Percentiles rank a stretch among this genome's conserved stretches.
These are phyloP conservation scores for Ogataea henricii DNA, from an alignment of 805 yeast genomes.

Conservation along the genomic window DNA sequence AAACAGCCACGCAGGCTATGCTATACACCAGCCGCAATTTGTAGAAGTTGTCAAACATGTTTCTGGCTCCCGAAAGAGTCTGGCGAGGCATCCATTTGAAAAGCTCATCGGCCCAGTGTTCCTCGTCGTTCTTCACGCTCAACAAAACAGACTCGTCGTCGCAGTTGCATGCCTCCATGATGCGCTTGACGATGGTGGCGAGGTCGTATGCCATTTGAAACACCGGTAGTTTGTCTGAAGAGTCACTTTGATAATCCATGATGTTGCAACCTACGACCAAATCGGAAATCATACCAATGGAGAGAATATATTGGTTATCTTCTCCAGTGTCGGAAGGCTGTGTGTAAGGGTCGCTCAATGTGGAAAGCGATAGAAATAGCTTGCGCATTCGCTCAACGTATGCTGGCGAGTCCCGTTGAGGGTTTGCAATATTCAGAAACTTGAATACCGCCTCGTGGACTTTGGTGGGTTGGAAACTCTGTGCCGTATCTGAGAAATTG, in stretches of 20 bases:
- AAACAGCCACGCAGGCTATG: conserved; percentile 44
- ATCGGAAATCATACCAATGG: conserved; percentile 57
- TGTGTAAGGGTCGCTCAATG: conserved; percentile 62
- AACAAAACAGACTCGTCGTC: conserved; percentile 45
- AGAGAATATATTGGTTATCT: conserved; percentile 47
- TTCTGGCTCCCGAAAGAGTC: conserved; percentile 23
- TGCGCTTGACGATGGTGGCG: conserved; percentile 39
- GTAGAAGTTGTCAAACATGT: conserved; percentile 33
- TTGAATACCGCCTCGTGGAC: conserved; percentile 35
- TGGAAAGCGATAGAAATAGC: conserved; percentile 35
- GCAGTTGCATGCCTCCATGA: conserved; percentile 41
- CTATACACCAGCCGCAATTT: conserved; percentile 48
- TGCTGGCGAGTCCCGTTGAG: conserved; percentile 6
- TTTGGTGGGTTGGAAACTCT: conserved; percentile 29
- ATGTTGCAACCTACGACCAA: conserved; percentile 46
- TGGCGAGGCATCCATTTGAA: conserved; percentile 42
- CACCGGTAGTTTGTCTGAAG: conserved; percentile 36
- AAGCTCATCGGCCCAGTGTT: conserved; percentile 36
- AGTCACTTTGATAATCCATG: conserved; percentile 18
- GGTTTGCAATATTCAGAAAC: conserved; percentile 27
- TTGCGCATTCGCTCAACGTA: conserved; percentile 19
- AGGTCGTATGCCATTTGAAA: conserved; percentile 37
- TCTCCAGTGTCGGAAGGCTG: conserved; percentile 65
- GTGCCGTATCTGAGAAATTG: conserved; percentile 21
- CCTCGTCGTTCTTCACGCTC: conserved; percentile 42